Base-by-base conservation (phyloP, 257 asterid genomes). In the Lycium ferocissimum region DNA sequence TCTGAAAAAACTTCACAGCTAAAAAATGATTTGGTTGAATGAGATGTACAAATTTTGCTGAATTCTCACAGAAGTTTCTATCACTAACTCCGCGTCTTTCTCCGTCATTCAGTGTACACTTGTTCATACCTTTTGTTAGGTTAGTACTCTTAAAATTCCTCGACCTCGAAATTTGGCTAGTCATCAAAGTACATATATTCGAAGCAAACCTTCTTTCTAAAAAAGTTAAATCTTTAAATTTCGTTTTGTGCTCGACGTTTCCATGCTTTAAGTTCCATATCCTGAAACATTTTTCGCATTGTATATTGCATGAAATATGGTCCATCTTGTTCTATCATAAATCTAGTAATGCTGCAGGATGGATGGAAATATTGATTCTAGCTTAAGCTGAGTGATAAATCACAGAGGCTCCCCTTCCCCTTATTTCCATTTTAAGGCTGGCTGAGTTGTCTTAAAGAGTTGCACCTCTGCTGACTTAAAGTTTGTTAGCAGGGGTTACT, bases 271-370 rank as follows among this genome's bases (percentile, higher is more conserved):
- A 51, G 22, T 33, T 18, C 57, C 80, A 72, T 43, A 0, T 5
- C 57, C 6, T 43, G 57, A 1, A 51, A 76, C 15, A 26, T 14
- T 18, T 76, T 51, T 37, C 0, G 0, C 63, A 13, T 14, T 49
- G 26, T 76, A 51, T 51, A 33, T 0, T 76, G 45, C 13, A 69
- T 76, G 45, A 14, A 49, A 22, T 26, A 7, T 51, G 81, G 63
- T 76, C 62, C 63, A 51, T 76, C 62, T 76, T 76, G 9, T 40
- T 75, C 59, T 73, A 22, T 75, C 45, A 49, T 75, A 47, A 49
- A 73, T 73, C n/a, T 73, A 26, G 33, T 26, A 47, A 47, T 45
- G 58, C 61, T 73, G 81, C 81, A 75, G 81, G 80, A 75, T 4
- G 37, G 0, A 73, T 20, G 43, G 12, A 18, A 6, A 12, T 49